Percentiles rank a stretch among this genome's conserved stretches.
Evolutionary conservation across 192 early-diverging fungal genomes (phyloP).

Genomic region (Borealophlyctis nickersoniae): DNA sequence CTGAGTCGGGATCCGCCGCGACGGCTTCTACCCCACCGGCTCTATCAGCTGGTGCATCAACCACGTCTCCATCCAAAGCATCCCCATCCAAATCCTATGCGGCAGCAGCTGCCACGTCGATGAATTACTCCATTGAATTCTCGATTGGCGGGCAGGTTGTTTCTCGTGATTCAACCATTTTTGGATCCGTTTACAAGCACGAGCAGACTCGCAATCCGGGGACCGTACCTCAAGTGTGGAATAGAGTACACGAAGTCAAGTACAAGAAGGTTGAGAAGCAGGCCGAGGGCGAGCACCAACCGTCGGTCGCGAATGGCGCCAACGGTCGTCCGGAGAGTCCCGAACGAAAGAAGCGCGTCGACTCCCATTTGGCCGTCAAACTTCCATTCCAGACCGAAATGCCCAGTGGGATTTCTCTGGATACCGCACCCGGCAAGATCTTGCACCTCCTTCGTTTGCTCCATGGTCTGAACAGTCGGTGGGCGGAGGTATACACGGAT

Average conservation of each 20-base stretch:
- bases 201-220: constrained; percentile 31
- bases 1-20: background rate
- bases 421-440: constrained; percentile 17
- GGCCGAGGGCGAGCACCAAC: too few species aligned
- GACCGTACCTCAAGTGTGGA: constrained; percentile 49
- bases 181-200: constrained; percentile 61
- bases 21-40: constrained; percentile 3
- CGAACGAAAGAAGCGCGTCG: background rate
- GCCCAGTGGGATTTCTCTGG: constrained; percentile 14
- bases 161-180: constrained; percentile 55
- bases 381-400: constrained; percentile 20
- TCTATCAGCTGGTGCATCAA: constrained; percentile 1
- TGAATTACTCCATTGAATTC: constrained; percentile 59
- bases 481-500: constrained; percentile 38
- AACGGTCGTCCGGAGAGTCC: background rate
- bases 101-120: constrained; percentile 10
- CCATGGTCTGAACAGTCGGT: constrained; percentile 36
- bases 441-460: constrained; percentile 38
- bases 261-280: constrained; percentile 50
- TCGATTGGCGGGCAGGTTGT: constrained; percentile 33
- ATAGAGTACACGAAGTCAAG: constrained; percentile 52
- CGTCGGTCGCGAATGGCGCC: background rate
- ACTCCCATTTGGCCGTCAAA: constrained; percentile 5
- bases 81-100: constrained; percentile 19
- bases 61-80: constrained; percentile 12